A percentile compares a stretch with the other conserved stretches of the same genome.
These are phyloP conservation scores for Bonia amplexicaulis DNA, from an alignment of 176 grass and related monocot genomes.

Conservation along the genomic window DNA sequence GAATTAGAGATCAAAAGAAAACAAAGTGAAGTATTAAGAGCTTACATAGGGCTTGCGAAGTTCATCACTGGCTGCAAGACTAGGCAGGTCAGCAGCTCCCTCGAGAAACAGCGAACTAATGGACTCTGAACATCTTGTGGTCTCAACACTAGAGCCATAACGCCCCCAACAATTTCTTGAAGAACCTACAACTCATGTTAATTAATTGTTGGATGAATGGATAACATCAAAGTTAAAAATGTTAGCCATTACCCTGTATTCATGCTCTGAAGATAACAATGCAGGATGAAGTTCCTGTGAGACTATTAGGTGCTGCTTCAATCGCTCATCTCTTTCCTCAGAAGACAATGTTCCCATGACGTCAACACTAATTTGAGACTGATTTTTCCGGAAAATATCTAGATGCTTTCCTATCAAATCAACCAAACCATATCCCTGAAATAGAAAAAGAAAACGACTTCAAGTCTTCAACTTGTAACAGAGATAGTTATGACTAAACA, in stretches of 20 bases:
- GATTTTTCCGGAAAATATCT: constrained; percentile 86
- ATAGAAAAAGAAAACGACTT: not conserved
- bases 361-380: constrained; percentile 72
- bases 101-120: constrained; percentile 73
- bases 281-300: constrained; percentile 94
- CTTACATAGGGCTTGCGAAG: constrained; percentile 86
- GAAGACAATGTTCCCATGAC: constrained; percentile 88
- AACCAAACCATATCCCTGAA: constrained; percentile 81
- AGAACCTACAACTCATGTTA: constrained; percentile 64
- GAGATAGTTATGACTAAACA: constrained; percentile 20
- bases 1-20: constrained; percentile 30
- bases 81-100: constrained; percentile 78
- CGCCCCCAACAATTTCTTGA: constrained; percentile 79
- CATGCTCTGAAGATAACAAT: constrained; percentile 83
- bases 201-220: constrained; percentile 19
- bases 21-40: constrained; percentile 22
- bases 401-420: constrained; percentile 84
- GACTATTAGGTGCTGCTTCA: constrained; percentile 81
- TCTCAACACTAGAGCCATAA: constrained; percentile 78
- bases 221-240: constrained; percentile 17
- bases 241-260: constrained; percentile 67
- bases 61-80: constrained; percentile 91
- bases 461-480: not conserved
- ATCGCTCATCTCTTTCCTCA: constrained; percentile 91
- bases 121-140: constrained; percentile 89